Conservation (phyloP, 257 asterid genomes). For the Solanum lycopersicoides region DNA sequence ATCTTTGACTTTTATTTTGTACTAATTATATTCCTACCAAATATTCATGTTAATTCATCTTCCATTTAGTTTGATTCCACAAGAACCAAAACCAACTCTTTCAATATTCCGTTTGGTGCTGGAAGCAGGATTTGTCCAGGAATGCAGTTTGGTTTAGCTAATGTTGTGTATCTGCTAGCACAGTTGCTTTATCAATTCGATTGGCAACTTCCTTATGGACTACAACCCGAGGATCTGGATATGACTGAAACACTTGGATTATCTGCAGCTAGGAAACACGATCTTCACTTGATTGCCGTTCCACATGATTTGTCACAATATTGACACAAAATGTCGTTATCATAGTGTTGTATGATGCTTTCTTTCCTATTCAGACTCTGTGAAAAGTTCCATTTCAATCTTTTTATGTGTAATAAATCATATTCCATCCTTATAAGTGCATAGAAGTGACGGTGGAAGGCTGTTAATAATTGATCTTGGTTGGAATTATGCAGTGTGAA, state of each 20-base stretch:
- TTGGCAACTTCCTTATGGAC: neutral
- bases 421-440: neutral
- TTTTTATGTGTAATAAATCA: neutral
- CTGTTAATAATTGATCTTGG: neutral
- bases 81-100: too few relatives aligned
- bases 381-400: neutral
- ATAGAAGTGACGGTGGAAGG: neutral
- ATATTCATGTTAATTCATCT: too few relatives aligned
- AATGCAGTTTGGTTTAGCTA: neutral
- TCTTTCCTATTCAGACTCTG: neutral
- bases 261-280: neutral
- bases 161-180: neutral
- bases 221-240: neutral
- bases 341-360: neutral
- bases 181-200: neutral
- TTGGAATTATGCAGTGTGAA: neutral
- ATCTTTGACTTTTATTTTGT: too few relatives aligned
- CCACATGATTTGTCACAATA: neutral
- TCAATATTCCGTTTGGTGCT: slow-evolving; percentile 15
- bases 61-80: too few relatives aligned
- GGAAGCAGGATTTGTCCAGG: slow-evolving; percentile 11
- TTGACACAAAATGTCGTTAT: neutral
- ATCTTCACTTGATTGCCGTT: neutral
- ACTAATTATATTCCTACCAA: too few relatives aligned
- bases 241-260: neutral